Evolutionary conservation across 345 rosid genomes (phyloP).

Genomic region (Firmiana major): DNA sequence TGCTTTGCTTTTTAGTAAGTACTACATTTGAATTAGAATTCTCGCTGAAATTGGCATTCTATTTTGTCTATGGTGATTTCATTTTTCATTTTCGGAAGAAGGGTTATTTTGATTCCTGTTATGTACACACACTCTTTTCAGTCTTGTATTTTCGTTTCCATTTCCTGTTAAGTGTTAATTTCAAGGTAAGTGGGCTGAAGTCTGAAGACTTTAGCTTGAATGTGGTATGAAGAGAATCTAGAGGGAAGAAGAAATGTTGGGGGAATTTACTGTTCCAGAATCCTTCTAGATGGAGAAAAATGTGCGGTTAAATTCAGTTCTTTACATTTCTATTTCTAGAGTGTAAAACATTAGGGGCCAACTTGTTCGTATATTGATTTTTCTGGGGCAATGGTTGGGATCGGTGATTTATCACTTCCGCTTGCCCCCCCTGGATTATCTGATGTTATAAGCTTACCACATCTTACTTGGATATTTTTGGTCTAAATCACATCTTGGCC

Average conservation of each 20-base stretch:
- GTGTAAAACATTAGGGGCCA: conserved; percentile 9
- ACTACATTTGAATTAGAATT: background rate
- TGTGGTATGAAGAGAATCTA: background rate
- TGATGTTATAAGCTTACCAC: background rate
- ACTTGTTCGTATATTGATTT: conserved; percentile 20
- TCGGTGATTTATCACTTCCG: conserved; percentile 10
- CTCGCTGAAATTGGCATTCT: background rate
- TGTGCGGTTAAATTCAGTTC: background rate
- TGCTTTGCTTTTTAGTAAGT: background rate
- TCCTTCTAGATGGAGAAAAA: conserved; percentile 24
- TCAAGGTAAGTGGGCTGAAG: conserved; percentile 11
- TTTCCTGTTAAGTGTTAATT: background rate
- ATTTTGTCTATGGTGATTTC: background rate
- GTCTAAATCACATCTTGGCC: conserved; percentile 16
- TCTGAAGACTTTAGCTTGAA: conserved; percentile 9
- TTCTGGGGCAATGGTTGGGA: conserved; percentile 24
- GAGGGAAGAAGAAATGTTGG: background rate
- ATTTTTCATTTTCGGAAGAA: background rate
- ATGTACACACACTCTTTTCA: background rate
- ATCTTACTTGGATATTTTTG: conserved; percentile 5
- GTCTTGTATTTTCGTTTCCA: background rate
- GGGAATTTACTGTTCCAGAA: conserved; percentile 1
- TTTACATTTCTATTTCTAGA: background rate
- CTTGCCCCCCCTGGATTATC: conserved; percentile 2
- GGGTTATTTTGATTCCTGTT: background rate